Evolutionary conservation across 441 rosid species (phyloP).

Genomic region (Aleurites moluccanus): DNA sequence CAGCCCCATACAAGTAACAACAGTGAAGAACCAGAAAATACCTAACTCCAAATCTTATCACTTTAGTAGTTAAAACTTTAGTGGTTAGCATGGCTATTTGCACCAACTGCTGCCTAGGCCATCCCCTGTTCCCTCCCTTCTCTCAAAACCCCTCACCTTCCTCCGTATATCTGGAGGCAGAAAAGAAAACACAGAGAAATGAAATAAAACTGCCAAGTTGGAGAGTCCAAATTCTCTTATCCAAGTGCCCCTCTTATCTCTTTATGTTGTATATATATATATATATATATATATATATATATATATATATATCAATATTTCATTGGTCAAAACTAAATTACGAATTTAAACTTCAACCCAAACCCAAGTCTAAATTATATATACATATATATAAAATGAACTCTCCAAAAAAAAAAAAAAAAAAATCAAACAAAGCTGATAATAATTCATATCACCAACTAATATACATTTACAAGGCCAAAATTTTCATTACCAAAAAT

Average conservation of each 20-base stretch:
- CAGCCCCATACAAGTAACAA: neutral
- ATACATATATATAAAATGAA: neutral
- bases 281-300: no score
- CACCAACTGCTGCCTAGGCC: conserved; percentile 58
- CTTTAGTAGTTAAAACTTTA: conserved; percentile 56
- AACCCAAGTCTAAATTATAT: no score
- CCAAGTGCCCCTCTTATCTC: no score
- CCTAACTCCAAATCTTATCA: conserved; percentile 41
- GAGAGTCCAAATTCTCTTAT: no score
- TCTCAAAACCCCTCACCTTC: neutral
- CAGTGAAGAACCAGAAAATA: conserved; percentile 39
- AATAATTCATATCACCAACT: neutral
- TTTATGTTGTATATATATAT: no score
- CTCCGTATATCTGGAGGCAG: no score
- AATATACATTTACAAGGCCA: conserved; percentile 47
- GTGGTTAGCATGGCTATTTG: conserved; percentile 48
- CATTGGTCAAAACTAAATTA: no score
- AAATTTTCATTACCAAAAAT: conserved; percentile 29
- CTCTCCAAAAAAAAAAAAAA: neutral
- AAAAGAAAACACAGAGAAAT: neutral
- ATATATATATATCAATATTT: no score
- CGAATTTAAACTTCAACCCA: no score
- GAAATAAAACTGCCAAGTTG: no score
- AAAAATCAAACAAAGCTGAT: neutral
- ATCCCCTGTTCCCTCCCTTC: conserved; percentile 5